Evolutionary conservation across 169 alveolate genomes (phyloP), one percentile per base, ranked within the genome.

Genomic region (Plasmodium chabaudi): DNA sequence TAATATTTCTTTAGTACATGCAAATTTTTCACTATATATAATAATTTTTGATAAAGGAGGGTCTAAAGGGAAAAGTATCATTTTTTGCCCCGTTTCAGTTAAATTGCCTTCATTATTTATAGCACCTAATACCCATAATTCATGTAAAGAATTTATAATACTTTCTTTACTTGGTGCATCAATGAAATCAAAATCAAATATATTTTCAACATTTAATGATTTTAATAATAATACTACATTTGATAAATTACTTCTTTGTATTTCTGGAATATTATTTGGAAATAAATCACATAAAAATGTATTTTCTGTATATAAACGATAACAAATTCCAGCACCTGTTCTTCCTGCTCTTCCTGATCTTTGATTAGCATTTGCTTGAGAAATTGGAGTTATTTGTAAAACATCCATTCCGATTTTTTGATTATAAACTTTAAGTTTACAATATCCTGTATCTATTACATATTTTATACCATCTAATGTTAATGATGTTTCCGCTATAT

Each of bases 271-370:
- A 92, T 97, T 98, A 94, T 97, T 97, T 89, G 97, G 99, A 65
- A 98, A 95, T 96, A 99, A 95, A 92, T 99, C 99, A 63, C 97
- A 94, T 74, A 95, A 89, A 94, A 87, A 97, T 21, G 99, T 98
- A 34, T 98, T 94, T 94, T 99, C 99, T 1, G 99, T 98, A 93
- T 99, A 99, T 79, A 99, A 93, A 60, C 99, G 96, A 93, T 96
- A 98, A 88, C 99, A 99, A 42, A 97, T 93, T 44, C 99, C 99
- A 25, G 99, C 99, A 6, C 94, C 96, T 0, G 99, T 98, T 75
- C 99, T 96, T 2, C 99, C 99, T 0, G 99, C 99, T 88, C 99
- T 96, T n/a, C 99, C 99, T 27, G 98, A 95, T 59, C 99, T 94
- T 92, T 99, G 99, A 89, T 98, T 97, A 5, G 99, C 99, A 93